Percentiles rank a stretch among this genome's conserved stretches.
These are phyloP conservation scores for Mycena olivaceomarginata DNA, from an alignment of 768 basidiomycete species.

Conservation along the genomic window DNA sequence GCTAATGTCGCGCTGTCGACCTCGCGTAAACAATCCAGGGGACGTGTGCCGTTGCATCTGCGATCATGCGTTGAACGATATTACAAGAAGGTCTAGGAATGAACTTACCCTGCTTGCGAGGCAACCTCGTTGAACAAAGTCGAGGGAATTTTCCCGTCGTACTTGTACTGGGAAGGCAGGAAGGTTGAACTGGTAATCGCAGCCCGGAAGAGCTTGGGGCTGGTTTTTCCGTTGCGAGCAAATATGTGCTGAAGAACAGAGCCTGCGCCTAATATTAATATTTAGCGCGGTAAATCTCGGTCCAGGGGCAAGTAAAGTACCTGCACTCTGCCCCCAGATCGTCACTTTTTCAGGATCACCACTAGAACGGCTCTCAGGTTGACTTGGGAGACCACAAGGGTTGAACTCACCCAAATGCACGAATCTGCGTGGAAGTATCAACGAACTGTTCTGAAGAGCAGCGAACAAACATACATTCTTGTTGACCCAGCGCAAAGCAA, in stretches of 20 bases:
- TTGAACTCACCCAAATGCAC: conserved; percentile 55
- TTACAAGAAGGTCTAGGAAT: conserved; percentile 16
- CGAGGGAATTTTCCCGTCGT: conserved; percentile 49
- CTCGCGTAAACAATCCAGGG: conserved; percentile 22
- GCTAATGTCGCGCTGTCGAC: conserved; percentile 41
- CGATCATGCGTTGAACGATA: not conserved
- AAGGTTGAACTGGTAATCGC: conserved; percentile 55
- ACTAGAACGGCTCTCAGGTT: not conserved
- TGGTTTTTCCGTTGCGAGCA: conserved; percentile 54
- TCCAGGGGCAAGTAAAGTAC: conserved; percentile 53
- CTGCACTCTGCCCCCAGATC: conserved; percentile 67
- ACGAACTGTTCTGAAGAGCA: not conserved
- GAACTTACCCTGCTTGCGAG: conserved; percentile 22
- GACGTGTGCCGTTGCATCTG: conserved; percentile 3
- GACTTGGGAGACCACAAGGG: too few species aligned
- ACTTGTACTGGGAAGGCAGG: conserved; percentile 54
- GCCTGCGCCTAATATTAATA: conserved; percentile 50
- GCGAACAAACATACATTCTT: conserved; percentile 53
- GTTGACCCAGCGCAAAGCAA: conserved; percentile 66
- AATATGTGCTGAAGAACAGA: conserved; percentile 58
- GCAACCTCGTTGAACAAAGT: conserved; percentile 21
- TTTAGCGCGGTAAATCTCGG: not conserved
- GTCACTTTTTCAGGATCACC: conserved; percentile 62
- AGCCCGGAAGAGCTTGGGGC: conserved; percentile 50
- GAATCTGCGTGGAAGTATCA: conserved; percentile 52